phyloP scores from a whole-genome alignment of 2,329 filamentous ascomycete species.

The Microdochium paspali region DNA sequence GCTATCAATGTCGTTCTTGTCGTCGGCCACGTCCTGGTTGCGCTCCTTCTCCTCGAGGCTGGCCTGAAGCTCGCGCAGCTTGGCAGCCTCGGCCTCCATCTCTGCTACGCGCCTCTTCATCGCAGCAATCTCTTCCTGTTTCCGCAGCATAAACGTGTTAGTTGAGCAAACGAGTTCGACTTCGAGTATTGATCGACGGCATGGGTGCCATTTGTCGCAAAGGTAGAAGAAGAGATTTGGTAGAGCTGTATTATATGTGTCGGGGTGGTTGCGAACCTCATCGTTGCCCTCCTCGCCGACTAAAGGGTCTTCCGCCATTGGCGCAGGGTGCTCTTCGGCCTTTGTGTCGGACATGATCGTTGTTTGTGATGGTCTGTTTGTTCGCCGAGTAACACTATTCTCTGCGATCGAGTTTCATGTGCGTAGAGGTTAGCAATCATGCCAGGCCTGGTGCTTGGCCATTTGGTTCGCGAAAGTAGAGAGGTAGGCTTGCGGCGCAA shows the following conservation, averaged over 20 bases:
- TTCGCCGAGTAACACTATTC: not conserved
- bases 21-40: conserved; percentile 73
- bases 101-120: conserved; percentile 83
- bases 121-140: conserved; percentile 68
- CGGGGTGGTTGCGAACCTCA: conserved; percentile 28
- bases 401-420: not conserved
- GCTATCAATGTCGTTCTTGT: conserved; percentile 91
- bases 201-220: not conserved
- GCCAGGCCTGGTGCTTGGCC: no score
- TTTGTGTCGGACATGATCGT: conserved; percentile 17
- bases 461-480: no score
- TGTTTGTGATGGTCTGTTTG: not conserved
- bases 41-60: conserved; percentile 81
- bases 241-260: conserved; percentile 6
- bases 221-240: conserved; percentile 3
- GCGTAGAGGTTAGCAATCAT: not conserved
- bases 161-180: conserved; percentile 7
- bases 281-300: conserved; percentile 34
- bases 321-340: conserved; percentile 13
- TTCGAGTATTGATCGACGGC: conserved; percentile 3
- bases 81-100: conserved; percentile 84
- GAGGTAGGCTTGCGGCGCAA: no score
- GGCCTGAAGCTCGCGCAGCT: conserved; percentile 79
- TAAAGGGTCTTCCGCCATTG: conserved; percentile 19
- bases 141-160: conserved; percentile 10